Percentiles rank a stretch among this genome's conserved stretches.
phyloP scores from a whole-genome alignment of 1,139 yeast genomes.

The Ogataea hybrid region DNA sequence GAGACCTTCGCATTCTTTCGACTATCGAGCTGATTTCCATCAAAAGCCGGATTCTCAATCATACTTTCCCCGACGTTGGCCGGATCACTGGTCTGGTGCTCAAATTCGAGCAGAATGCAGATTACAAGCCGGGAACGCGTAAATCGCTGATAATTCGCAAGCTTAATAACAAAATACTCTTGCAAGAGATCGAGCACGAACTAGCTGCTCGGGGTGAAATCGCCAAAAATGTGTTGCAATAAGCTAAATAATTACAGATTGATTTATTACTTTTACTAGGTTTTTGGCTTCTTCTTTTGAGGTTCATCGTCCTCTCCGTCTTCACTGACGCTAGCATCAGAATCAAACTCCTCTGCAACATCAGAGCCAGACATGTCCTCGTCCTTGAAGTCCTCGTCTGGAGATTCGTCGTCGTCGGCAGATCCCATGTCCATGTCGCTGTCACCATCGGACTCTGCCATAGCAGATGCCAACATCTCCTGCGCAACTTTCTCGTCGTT shows the following conservation, averaged over 20 bases:
- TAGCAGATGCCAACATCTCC: slow-evolving; percentile 71
- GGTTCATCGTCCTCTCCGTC: slow-evolving; percentile 42
- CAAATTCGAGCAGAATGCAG: slow-evolving; percentile 22
- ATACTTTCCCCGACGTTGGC: slow-evolving; percentile 17
- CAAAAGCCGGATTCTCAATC: slow-evolving; percentile 13
- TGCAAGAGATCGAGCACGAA: slow-evolving; percentile 18
- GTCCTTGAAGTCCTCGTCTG: slow-evolving; percentile 55
- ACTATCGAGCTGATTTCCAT: slow-evolving; percentile 19
- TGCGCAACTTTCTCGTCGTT: slow-evolving; percentile 90
- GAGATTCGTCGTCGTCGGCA: slow-evolving; percentile 47
- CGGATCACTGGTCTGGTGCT: slow-evolving; percentile 19
- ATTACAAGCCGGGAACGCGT: slow-evolving; percentile 10
- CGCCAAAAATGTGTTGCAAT: slow-evolving; percentile 9
- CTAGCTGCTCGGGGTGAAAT: slow-evolving; percentile 16
- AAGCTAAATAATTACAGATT: slow-evolving; percentile 1
- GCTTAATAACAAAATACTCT: slow-evolving; percentile 18
- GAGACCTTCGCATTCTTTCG: slow-evolving; percentile 10
- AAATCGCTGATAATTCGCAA: slow-evolving; percentile 12
- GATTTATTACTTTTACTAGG: slow-evolving; percentile 10
- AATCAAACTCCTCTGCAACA: slow-evolving; percentile 86
- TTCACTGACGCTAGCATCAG: slow-evolving; percentile 51
- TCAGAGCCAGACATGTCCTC: slow-evolving; percentile 58
- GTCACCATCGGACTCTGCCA: slow-evolving; percentile 68
- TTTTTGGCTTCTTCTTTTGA: slow-evolving; percentile 43
- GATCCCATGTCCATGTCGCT: slow-evolving; percentile 67